A percentile compares a stretch with the other conserved stretches of the same genome.
Conservation (phyloP, 805 yeast species). For the Yamadazyma nakazawae region DNA sequence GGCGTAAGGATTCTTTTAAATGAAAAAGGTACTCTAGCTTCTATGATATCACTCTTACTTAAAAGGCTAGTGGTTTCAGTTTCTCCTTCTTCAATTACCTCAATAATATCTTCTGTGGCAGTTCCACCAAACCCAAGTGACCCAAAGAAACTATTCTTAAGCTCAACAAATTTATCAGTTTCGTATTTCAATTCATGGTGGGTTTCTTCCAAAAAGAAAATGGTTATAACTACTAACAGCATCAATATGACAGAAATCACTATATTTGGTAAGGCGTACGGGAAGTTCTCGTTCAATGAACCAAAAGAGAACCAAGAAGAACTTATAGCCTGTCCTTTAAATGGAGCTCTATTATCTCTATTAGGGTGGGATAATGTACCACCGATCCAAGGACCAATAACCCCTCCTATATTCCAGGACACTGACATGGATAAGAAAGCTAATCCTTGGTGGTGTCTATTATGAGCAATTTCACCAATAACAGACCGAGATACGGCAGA, state of each 20-base stretch:
- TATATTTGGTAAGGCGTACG: constrained; percentile 23
- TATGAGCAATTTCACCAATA: constrained; percentile 15
- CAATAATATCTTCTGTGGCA: not conserved
- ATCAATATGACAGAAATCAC: constrained; percentile 19
- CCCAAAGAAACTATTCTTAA: not conserved
- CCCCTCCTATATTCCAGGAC: constrained; percentile 16
- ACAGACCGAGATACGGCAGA: constrained; percentile 12
- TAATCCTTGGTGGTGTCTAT: constrained; percentile 13
- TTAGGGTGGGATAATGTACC: constrained; percentile 12
- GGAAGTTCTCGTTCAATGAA: constrained; percentile 9
- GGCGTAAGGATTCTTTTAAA: constrained; percentile 19
- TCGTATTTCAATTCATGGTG: constrained; percentile 11
- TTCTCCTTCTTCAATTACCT: constrained; percentile 2
- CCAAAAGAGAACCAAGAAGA: not conserved
- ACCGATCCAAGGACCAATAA: constrained; percentile 16
- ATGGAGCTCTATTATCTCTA: too few relatives aligned
- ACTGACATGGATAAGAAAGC: constrained; percentile 15
- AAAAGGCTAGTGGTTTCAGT: constrained; percentile 4
- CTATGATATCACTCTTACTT: not conserved
- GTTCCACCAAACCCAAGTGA: not conserved
- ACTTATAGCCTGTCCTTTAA: not conserved
- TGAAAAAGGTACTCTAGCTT: not conserved
- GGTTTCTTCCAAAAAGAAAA: constrained; percentile 24
- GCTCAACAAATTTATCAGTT: constrained; percentile 17
- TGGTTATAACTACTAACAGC: constrained; percentile 15